Evolutionary conservation across 768 basidiomycete species (phyloP), one percentile per base, ranked within the genome.

Genomic region (Auricularia sp.): DNA sequence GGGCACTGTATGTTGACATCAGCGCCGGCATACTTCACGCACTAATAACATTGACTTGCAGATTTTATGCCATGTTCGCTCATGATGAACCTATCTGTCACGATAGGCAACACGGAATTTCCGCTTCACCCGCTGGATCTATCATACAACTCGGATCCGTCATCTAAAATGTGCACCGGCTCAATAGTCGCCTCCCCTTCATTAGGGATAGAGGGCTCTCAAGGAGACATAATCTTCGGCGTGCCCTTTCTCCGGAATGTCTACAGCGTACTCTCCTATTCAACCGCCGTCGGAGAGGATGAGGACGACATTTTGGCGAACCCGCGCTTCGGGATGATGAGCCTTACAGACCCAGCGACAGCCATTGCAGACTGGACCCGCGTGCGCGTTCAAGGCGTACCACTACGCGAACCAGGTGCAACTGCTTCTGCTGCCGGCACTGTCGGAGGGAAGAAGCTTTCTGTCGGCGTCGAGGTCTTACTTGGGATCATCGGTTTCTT

Each of bases 101-200:
- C 85, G 1, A 75, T 92, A 47, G 76, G 78, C 67, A 83, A 83
- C 59, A 71, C 77, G 0, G 81, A 81, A 54, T 78, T 89, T 33
- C 74, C 88, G 0, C 69, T 92, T 2, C 90, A 92, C 69, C 91
- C 90, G 0, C 84, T 92, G 63, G 89, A 92, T 71, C 77, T 92
- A 7, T 85, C 88, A 3, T 29, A 64, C 42, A 54, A 68, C 36
- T 70, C 78, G 0, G 74, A 81, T 62, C 81, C 86, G 0, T 71
- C 75, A 0, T 69, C 74, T 8, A 77, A 80, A 64, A 72, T 68
- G 68, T 92, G 90, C 75, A 74, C 82, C 1, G 90, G 90, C 18
- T 74, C 89, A 58, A 88, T 92, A 68, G 89, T 91, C 70, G 71
- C 83, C 33, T 80, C 82, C 51, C 66, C 73, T 10, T 68, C 74